These are phyloP conservation scores for Pseudogymnoascus sp. DNA, from an alignment of 2,329 filamentous ascomycete genomes.

Conservation along the genomic window DNA sequence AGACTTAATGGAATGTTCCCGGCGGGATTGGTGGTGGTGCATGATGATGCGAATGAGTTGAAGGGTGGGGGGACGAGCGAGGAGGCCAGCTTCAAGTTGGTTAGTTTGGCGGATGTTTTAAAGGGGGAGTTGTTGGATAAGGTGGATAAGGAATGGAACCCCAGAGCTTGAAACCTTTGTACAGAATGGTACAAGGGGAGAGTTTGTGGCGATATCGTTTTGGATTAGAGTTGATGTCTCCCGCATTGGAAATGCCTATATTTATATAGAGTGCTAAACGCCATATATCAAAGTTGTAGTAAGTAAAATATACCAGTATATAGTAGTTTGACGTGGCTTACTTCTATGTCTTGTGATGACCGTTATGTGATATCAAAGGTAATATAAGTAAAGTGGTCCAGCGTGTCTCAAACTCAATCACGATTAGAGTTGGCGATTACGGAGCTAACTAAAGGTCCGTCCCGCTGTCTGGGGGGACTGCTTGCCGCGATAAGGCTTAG, in stretches of 20 bases:
- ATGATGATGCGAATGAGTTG: slow-evolving; percentile 46
- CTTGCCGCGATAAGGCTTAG: not conserved
- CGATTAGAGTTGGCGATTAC: not conserved
- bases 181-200: not conserved
- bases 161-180: slow-evolving; percentile 14
- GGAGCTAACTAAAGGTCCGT: not conserved
- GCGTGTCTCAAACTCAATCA: not conserved
- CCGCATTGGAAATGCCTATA: not conserved
- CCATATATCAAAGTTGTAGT: not conserved
- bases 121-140: slow-evolving; percentile 28
- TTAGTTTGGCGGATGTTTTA: slow-evolving; percentile 30
- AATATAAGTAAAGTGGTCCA: not conserved
- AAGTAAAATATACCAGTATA: too few species aligned
- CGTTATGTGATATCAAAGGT: too few species aligned
- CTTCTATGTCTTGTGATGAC: too few species aligned
- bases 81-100: slow-evolving; percentile 43
- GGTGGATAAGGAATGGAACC: slow-evolving; percentile 35
- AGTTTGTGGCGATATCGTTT: not conserved
- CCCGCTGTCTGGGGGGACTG: not conserved
- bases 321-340: too few species aligned
- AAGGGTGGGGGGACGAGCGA: slow-evolving; percentile 36
- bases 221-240: not conserved
- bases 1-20: slow-evolving; percentile 33
- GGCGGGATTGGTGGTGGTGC: slow-evolving; percentile 40
- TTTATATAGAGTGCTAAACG: not conserved